These are phyloP conservation scores for Steccherinum ochraceum DNA, from an alignment of 768 basidiomycete species.

Conservation along the genomic window DNA sequence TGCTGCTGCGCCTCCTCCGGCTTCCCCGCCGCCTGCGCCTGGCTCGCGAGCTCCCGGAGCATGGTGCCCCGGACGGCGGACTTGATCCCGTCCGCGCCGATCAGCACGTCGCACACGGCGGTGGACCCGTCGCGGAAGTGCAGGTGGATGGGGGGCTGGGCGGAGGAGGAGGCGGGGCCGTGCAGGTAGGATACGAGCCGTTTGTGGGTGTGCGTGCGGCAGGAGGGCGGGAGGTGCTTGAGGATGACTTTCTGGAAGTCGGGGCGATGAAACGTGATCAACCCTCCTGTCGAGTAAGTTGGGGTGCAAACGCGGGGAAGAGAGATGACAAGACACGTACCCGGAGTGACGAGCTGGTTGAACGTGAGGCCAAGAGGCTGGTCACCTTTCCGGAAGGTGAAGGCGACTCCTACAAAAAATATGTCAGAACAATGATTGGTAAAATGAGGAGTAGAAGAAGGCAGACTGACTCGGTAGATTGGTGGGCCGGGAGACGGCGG, in stretches of 20 bases:
- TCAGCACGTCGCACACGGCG: constrained; percentile 55
- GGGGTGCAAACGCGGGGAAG: background rate
- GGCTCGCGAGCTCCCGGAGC: constrained; percentile 23
- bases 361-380: constrained; percentile 47
- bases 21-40: constrained; percentile 31
- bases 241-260: constrained; percentile 62
- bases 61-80: constrained; percentile 39
- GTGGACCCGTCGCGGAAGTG: constrained; percentile 57
- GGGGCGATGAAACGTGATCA: constrained; percentile 49
- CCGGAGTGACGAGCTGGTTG: constrained; percentile 48
- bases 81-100: constrained; percentile 67
- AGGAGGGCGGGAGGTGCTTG: constrained; percentile 37
- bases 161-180: constrained; percentile 8
- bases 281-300: constrained; percentile 17
- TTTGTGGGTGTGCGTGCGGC: constrained; percentile 46
- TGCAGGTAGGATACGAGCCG: constrained; percentile 47
- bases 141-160: constrained; percentile 36
- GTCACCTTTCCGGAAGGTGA: constrained; percentile 59
- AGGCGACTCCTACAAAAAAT: constrained; percentile 36
- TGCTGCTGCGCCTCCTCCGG: constrained; percentile 34
- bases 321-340: constrained; percentile 26
- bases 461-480: constrained; percentile 20
- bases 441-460: background rate
- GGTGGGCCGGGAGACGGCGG: constrained; percentile 19
- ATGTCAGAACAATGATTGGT: background rate